phyloP scores from a whole-genome alignment of 805 yeast genomes.

The Isabelozyma heimii region DNA sequence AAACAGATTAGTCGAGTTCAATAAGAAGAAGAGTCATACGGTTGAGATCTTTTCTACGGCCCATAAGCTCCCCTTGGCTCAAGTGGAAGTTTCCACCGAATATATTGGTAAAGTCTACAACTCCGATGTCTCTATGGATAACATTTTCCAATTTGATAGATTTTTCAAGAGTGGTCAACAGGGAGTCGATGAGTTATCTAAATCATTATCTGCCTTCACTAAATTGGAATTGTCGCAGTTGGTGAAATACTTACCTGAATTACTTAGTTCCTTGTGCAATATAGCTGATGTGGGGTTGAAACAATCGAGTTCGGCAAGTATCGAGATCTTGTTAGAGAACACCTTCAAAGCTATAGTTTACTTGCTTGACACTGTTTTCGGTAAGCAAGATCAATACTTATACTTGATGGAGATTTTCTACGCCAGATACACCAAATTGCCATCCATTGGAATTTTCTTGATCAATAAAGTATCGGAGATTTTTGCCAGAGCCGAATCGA shows the following conservation, averaged over 20 bases:
- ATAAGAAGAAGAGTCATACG: slow-evolving; percentile 37
- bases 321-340: slow-evolving; percentile 31
- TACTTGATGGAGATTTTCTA: slow-evolving; percentile 54
- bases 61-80: slow-evolving; percentile 39
- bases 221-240: slow-evolving; percentile 53
- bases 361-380: slow-evolving; percentile 59
- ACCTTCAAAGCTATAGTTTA: slow-evolving; percentile 58
- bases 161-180: slow-evolving; percentile 41
- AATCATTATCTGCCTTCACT: slow-evolving; percentile 47
- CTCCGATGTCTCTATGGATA: slow-evolving; percentile 52
- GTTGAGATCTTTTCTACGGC: slow-evolving; percentile 43
- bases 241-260: slow-evolving; percentile 59
- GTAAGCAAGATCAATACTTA: slow-evolving; percentile 62
- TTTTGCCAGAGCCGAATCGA: slow-evolving; percentile 47
- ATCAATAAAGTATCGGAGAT: slow-evolving; percentile 44
- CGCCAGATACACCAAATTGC: slow-evolving; percentile 31
- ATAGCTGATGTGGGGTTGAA: slow-evolving; percentile 26
- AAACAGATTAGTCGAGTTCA: slow-evolving; percentile 46
- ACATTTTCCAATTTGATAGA: slow-evolving; percentile 52
- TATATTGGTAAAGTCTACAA: slow-evolving; percentile 71
- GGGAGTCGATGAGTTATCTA: slow-evolving; percentile 44
- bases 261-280: slow-evolving; percentile 37
- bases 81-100: slow-evolving; percentile 53
- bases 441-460: slow-evolving; percentile 52
- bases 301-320: slow-evolving; percentile 20